Conservation (phyloP, 306 rosid genomes). For the Cucurbita pepo region DNA sequence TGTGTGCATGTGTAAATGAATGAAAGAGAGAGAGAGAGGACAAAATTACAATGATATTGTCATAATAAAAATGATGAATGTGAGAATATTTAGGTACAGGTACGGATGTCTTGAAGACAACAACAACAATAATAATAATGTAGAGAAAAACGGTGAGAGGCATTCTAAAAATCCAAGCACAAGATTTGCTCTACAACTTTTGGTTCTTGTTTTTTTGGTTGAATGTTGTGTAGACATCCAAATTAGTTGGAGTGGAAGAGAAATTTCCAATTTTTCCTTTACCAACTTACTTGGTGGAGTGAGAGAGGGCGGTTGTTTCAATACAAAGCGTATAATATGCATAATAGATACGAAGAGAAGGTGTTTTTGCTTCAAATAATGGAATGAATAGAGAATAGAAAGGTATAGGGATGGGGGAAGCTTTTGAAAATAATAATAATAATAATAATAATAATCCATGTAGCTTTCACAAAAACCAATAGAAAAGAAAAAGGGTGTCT, state of each 20-base stretch:
- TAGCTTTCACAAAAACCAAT: constrained; percentile 1
- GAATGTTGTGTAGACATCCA: not conserved
- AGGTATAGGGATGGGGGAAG: not conserved
- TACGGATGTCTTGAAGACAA: not conserved
- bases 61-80: constrained; percentile 1
- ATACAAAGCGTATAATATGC: not conserved
- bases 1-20: not conserved
- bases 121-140: not conserved
- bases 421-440: not conserved
- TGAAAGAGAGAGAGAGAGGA: not conserved
- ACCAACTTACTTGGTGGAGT: not conserved
- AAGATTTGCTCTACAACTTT: not conserved
- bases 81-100: not conserved
- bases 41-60: constrained; percentile 4
- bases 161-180: not conserved
- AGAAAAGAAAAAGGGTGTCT: not conserved
- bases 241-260: not conserved
- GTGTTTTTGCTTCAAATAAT: not conserved
- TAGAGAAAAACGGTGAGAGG: not conserved
- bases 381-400: not conserved
- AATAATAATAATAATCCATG: not conserved
- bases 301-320: not conserved
- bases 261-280: not conserved
- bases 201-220: not conserved
- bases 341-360: not conserved